phyloP scores from a whole-genome alignment of 805 yeast species.

The Gaillardinia entomophila region DNA sequence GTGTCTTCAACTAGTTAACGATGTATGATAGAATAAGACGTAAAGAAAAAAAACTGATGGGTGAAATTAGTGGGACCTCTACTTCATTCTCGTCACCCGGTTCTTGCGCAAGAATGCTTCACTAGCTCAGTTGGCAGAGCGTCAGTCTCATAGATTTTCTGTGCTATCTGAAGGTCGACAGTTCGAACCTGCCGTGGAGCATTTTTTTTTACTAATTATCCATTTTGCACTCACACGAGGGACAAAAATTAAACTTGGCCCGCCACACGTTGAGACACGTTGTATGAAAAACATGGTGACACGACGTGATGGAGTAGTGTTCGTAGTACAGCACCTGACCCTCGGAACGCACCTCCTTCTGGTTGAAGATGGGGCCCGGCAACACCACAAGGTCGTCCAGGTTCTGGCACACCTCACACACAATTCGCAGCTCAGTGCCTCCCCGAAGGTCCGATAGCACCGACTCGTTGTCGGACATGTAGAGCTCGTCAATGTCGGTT shows the following conservation, averaged over 20 bases:
- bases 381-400: background rate
- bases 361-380: background rate
- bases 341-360: background rate
- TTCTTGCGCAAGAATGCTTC: constrained; percentile 10
- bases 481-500: background rate
- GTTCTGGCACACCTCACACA: background rate
- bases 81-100: too few species aligned
- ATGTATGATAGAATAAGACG: background rate
- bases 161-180: constrained; percentile 33
- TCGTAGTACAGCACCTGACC: background rate
- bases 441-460: background rate
- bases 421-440: background rate
- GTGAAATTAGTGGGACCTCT: too few species aligned
- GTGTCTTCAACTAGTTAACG: constrained; percentile 26
- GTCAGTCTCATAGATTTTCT: constrained; percentile 10
- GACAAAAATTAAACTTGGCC: background rate
- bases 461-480: background rate
- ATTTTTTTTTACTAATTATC: constrained; percentile 6
- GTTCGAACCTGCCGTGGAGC: constrained; percentile 38
- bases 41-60: too few species aligned
- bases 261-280: background rate
- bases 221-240: background rate
- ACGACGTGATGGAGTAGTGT: background rate
- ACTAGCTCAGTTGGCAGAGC: constrained; percentile 12
- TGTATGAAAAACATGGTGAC: background rate